phyloP scores from a whole-genome alignment of 768 basidiomycete species.

The Xanthoconium stramineum region DNA sequence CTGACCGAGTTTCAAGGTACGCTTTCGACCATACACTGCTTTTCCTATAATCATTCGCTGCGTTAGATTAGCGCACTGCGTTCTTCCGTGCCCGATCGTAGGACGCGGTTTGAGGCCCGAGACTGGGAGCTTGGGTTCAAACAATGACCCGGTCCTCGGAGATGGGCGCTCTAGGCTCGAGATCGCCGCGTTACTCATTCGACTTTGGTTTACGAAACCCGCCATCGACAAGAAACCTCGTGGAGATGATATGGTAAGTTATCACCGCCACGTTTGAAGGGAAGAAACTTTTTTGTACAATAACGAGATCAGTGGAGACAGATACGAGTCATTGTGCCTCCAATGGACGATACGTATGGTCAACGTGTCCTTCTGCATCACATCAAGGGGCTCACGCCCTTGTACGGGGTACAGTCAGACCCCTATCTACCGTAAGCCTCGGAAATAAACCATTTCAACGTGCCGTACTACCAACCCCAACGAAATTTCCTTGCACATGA shows the following conservation, averaged over 20 bases:
- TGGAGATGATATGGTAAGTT: slow-evolving; percentile 38
- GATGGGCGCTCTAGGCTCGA: slow-evolving; percentile 61
- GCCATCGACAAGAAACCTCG: slow-evolving; percentile 47
- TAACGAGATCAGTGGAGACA: slow-evolving; percentile 36
- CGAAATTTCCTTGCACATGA: slow-evolving; percentile 48
- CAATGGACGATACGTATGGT: slow-evolving; percentile 45
- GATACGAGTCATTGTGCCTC: slow-evolving; percentile 37
- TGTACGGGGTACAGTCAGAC: slow-evolving; percentile 44
- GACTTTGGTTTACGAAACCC: slow-evolving; percentile 46
- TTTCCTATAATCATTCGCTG: not conserved
- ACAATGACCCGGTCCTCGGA: slow-evolving; percentile 52
- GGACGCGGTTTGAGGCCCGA: slow-evolving; percentile 46
- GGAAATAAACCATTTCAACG: not conserved
- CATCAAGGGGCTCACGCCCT: not conserved
- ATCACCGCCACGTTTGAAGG: not conserved
- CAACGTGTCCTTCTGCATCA: not conserved
- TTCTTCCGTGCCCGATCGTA: slow-evolving; percentile 32
- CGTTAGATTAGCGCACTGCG: not conserved
- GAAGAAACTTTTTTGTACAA: not conserved
- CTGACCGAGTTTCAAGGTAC: slow-evolving; percentile 8
- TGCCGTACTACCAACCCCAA: slow-evolving; percentile 1
- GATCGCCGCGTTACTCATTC: slow-evolving; percentile 53
- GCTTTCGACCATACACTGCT: not conserved
- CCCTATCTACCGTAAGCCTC: slow-evolving; percentile 42
- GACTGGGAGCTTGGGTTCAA: slow-evolving; percentile 35